A percentile compares a stretch with the other conserved stretches of the same genome.
Conservation (phyloP, 768 basidiomycete genomes). For the Vararia minispora region DNA sequence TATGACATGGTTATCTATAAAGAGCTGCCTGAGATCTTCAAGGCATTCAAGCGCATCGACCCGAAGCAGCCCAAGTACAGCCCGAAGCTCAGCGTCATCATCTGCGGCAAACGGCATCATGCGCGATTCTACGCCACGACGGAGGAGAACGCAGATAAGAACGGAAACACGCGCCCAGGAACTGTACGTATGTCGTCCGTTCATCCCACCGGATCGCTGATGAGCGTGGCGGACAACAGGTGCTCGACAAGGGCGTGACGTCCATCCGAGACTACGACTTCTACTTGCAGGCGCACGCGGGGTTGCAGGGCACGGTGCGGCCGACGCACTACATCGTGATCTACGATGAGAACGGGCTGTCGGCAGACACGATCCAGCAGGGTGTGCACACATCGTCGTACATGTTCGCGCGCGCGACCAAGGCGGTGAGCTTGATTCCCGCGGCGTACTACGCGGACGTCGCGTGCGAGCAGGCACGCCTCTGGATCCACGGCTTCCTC, state of each 20-base stretch:
- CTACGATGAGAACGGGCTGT: constrained; percentile 65
- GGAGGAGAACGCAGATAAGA: constrained; percentile 38
- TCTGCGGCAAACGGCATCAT: constrained; percentile 70
- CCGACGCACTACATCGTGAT: constrained; percentile 73
- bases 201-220: no score
- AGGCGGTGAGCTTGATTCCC: constrained; percentile 72
- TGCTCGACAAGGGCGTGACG: constrained; percentile 69
- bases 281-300: constrained; percentile 52
- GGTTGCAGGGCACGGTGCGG: constrained; percentile 59
- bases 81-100: constrained; percentile 58
- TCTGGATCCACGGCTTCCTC: constrained; percentile 65
- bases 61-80: constrained; percentile 38
- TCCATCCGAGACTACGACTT: constrained; percentile 24
- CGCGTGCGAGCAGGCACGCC: constrained; percentile 71
- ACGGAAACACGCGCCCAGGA: constrained; percentile 71
- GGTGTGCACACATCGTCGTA: constrained; percentile 62
- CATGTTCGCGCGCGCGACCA: constrained; percentile 73
- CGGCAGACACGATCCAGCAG: constrained; percentile 62
- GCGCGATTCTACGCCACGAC: constrained; percentile 50
- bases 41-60: constrained; percentile 45
- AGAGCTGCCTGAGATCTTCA: constrained; percentile 51
- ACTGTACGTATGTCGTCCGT: no score
- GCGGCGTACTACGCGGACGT: constrained; percentile 76
- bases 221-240: no score
- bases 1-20: constrained; percentile 47